Percentiles rank a stretch among this genome's conserved stretches.
Conservation (phyloP, 1,139 yeast species). For the Pichia sp. region DNA sequence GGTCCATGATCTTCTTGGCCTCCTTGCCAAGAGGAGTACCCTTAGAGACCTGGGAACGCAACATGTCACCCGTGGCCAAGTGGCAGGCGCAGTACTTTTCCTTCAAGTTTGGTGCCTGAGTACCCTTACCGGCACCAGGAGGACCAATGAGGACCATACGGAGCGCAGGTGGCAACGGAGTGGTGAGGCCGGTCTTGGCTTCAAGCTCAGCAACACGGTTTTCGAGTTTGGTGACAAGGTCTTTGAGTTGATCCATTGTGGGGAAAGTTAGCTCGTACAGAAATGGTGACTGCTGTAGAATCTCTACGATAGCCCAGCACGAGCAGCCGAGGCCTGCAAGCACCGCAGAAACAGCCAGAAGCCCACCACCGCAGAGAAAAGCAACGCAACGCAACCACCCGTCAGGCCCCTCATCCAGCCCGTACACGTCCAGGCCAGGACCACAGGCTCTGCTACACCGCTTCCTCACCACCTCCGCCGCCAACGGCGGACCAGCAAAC, state of each 20-base stretch:
- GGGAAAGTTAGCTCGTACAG: conserved; percentile 11
- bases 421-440: no score
- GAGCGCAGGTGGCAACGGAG: conserved; percentile 62
- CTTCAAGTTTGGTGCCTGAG: conserved; percentile 97
- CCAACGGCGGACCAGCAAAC: not conserved
- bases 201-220: conserved; percentile 62
- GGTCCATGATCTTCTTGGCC: conserved; percentile 98
- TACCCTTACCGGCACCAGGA: conserved; percentile 99
- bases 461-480: not conserved
- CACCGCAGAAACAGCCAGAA: not conserved
- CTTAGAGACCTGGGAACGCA: conserved; percentile 92
- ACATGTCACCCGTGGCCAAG: conserved; percentile 98
- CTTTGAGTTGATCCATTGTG: conserved; percentile 39
- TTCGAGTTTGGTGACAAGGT: conserved; percentile 60
- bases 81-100: conserved; percentile 97
- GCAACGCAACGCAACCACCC: no score
- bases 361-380: no score
- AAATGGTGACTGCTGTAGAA: not conserved
- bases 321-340: not conserved
- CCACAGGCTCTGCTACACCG: no score
- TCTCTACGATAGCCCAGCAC: not conserved
- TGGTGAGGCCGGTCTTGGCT: conserved; percentile 53
- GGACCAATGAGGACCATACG: conserved; percentile 99
- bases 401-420: no score
- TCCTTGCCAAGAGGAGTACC: conserved; percentile 87